Evolutionary conservation across 495 filamentous ascomycete genomes (phyloP), one percentile per base, ranked within the genome.

Genomic region (Schizothecium vesticola): DNA sequence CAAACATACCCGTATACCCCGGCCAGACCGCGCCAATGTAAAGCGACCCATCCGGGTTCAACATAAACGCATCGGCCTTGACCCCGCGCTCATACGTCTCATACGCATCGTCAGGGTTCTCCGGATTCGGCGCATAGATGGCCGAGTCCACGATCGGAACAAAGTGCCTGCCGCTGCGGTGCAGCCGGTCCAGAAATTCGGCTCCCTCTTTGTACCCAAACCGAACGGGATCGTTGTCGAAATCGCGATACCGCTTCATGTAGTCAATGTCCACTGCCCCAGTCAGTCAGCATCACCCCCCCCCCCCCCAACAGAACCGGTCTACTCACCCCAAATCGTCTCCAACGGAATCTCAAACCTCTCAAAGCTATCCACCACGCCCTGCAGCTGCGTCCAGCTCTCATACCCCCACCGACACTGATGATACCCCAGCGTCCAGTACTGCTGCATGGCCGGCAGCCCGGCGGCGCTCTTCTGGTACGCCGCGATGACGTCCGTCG

Each of bases 21-120:
- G 92, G 93, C 93, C 93, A 97, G 19, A 96, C 92, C 13, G 87
- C 88, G 13, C 90, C 93, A 67, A 89, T 79, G 72, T 93, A 95
- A 19, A 92, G 74, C n/a, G 85, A 85, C 3, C 89, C 90, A 61
- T 94, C 87, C 3, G 85, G 80, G 62, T 86, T 85, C 56, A 87
- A 81, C n/a, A 96, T 76, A 76, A 94, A 94, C 21, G 89, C 79
- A 59, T 87, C 84, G 23, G 83, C 80, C 13, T 83, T 84, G 26
- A 91, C 80, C 19, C 92, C 92, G 7, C 90, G 85, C 23, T 85
- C 84, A 73, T 89, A 95, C 3, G 87, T 81, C 5, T 85, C 79
- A 74, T 95, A 92, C 1, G 85, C 85, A 78, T 96, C 92, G 56
- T 82, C 88, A 0, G 82, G 81, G 70, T 95, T 90, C 19, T 85